phyloP scores from a whole-genome alignment of 345 rosid species.

The Euphorbia peplus region DNA sequence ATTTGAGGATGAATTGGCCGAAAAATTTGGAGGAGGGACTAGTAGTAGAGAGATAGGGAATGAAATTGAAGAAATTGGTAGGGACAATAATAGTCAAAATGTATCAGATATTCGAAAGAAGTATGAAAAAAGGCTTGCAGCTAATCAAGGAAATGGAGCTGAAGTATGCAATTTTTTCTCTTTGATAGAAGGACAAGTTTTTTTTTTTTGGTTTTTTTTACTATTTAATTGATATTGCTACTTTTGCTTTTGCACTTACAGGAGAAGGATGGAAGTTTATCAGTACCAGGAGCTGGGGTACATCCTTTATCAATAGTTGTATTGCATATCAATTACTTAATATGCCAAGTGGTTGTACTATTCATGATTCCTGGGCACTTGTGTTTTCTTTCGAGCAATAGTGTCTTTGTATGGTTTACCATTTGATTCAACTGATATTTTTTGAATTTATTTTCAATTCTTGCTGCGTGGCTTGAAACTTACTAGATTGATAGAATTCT shows the following conservation, averaged over 20 bases:
- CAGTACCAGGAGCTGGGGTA: constrained; percentile 98
- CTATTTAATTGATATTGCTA: constrained; percentile 18
- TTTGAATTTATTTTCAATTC: constrained; percentile 6
- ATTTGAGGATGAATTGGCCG: constrained; percentile 92
- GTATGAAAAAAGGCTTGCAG: constrained; percentile 90
- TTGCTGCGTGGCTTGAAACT: neutral
- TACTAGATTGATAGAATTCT: neutral
- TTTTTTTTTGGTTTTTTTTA: neutral
- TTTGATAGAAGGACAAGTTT: neutral
- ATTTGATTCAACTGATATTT: neutral
- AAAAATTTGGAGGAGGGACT: constrained; percentile 87
- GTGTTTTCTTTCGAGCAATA: constrained; percentile 2
- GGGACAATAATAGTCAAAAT: constrained; percentile 57
- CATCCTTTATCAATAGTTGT: constrained; percentile 16
- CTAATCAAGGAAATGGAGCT: constrained; percentile 53
- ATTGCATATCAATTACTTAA: neutral
- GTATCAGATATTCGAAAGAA: constrained; percentile 87
- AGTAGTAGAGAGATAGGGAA: constrained; percentile 55
- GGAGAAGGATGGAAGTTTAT: constrained; percentile 68
- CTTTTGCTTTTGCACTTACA: constrained; percentile 33
- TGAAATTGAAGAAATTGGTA: constrained; percentile 85
- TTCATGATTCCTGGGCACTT: constrained; percentile 1
- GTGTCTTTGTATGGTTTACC: neutral
- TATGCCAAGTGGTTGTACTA: neutral
- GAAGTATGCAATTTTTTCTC: constrained; percentile 42